These are phyloP conservation scores for Colletotrichum sojae DNA, from an alignment of 2,329 filamentous ascomycete genomes.

Conservation along the genomic window DNA sequence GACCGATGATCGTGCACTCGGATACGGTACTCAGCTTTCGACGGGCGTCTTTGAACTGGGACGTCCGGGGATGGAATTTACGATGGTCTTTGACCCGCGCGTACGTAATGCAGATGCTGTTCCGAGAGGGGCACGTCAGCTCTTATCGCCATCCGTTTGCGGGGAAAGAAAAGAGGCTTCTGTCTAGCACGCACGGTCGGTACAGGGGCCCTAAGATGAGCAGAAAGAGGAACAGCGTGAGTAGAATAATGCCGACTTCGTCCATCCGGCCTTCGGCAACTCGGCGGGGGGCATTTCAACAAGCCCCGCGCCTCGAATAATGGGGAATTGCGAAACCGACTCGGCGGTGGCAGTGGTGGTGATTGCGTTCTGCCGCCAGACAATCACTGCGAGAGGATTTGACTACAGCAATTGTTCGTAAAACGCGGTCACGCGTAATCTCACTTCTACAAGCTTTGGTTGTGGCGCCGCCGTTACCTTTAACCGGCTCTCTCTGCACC, in stretches of 20 bases:
- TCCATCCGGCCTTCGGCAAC: slow-evolving; percentile 20
- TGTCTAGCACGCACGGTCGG: slow-evolving; percentile 21
- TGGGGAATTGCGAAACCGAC: not conserved
- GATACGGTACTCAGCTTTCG: slow-evolving; percentile 50
- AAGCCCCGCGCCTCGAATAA: not conserved
- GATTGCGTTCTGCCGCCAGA: too few relatives aligned
- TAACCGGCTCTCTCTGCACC: not conserved
- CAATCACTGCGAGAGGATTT: too few relatives aligned
- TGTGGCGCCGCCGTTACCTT: not conserved
- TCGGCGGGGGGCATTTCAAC: slow-evolving; percentile 16
- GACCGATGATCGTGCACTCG: slow-evolving; percentile 42
- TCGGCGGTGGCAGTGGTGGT: not conserved
- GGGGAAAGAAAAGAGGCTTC: slow-evolving; percentile 8
- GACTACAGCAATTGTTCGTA: too few relatives aligned
- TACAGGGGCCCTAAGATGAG: slow-evolving; percentile 31
- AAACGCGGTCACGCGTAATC: not conserved
- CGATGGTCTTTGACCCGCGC: slow-evolving; percentile 31
- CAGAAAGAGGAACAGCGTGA: slow-evolving; percentile 33
- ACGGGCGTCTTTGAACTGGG: slow-evolving; percentile 43
- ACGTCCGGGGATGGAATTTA: slow-evolving; percentile 38
- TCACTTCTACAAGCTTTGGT: not conserved
- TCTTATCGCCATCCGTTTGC: slow-evolving; percentile 7
- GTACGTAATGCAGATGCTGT: slow-evolving; percentile 24
- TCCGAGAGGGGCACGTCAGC: slow-evolving; percentile 16
- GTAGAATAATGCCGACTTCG: slow-evolving; percentile 36